phyloP scores from a whole-genome alignment of 2,329 filamentous ascomycete species.

The Diplodia corticola region DNA sequence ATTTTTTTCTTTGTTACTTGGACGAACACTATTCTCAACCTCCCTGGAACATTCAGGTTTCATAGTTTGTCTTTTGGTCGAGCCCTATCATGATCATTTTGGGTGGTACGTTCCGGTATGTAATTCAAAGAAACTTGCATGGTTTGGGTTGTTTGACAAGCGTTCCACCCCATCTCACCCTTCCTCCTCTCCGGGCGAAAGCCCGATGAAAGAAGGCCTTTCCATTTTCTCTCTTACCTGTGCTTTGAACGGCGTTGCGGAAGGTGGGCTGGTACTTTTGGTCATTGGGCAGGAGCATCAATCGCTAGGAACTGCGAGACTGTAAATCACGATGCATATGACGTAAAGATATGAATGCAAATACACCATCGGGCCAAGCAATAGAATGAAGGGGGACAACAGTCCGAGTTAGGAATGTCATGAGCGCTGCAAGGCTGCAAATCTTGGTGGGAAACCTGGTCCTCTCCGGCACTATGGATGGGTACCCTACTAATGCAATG shows the following conservation, averaged over 20 bases:
- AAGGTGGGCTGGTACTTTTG: background rate
- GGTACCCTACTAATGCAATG: background rate
- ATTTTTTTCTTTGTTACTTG: background rate
- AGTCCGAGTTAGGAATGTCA: background rate
- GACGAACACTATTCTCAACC: background rate
- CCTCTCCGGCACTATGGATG: background rate
- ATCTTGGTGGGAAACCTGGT: background rate
- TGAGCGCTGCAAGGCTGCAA: background rate
- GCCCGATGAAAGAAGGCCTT: background rate
- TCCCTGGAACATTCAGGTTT: background rate
- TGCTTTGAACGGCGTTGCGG: background rate
- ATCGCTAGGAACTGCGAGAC: background rate
- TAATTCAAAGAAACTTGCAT: background rate
- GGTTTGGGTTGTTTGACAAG: background rate
- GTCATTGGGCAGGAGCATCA: background rate
- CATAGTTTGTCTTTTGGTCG: background rate
- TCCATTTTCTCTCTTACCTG: background rate
- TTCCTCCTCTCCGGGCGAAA: background rate
- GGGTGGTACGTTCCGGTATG: background rate
- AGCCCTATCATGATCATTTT: background rate
- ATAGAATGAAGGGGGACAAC: background rate
- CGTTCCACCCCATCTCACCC: background rate
- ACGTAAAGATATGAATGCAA: conserved; percentile 7
- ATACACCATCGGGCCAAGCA: background rate
- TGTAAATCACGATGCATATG: conserved; percentile 16